Base-by-base conservation (phyloP, 306 rosid species). In the Glycine tomentella region DNA sequence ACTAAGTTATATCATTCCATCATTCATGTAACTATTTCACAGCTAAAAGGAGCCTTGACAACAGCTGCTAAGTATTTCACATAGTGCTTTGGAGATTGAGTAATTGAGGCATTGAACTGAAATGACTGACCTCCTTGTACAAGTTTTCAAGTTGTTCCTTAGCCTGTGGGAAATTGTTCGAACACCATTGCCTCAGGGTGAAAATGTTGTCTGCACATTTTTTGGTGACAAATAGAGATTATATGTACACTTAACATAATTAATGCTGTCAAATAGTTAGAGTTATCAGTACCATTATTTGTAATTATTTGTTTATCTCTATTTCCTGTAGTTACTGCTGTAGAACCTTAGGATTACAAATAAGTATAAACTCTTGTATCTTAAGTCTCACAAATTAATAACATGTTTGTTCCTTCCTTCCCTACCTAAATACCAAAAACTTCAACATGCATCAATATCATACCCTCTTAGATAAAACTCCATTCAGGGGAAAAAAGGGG, bases 101-200 rank as follows among this genome's bases (percentile, higher is more conserved):
- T 59, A 56, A 49, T 34, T 51, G 63, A 77, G 44, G 69, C 63
- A 31, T 65, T 57, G 74, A 74, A 84, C 69, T 69, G 48, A 84
- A 68, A 81, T 67, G 76, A 82, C 90, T 81, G 78, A 93, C 99
- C 99, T 95, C 99, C 79, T 81, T 89, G 80, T 91, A 95, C 91
- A 95, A 42, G 87, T 80, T 88, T 74, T 95, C 97, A 73, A 95
- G 97, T 86, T 91, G 96, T 87, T 93, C 99, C 87, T 88, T 93
- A 81, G 97, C 99, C 81, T 93, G 69, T 34, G 95, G 99, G 75
- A 93, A 95, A 86, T 95, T 95, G 94, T 93, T 95, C 68, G 99
- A 88, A 78, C 98, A 93, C 99, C 99, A 95, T 25, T 95, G 97
- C 69, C 84, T 91, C 87, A 95, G 75, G 36, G 92, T 92, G 87